Base-by-base conservation (phyloP, 2,329 filamentous ascomycete genomes). In the Arthrocladium fulminans region DNA sequence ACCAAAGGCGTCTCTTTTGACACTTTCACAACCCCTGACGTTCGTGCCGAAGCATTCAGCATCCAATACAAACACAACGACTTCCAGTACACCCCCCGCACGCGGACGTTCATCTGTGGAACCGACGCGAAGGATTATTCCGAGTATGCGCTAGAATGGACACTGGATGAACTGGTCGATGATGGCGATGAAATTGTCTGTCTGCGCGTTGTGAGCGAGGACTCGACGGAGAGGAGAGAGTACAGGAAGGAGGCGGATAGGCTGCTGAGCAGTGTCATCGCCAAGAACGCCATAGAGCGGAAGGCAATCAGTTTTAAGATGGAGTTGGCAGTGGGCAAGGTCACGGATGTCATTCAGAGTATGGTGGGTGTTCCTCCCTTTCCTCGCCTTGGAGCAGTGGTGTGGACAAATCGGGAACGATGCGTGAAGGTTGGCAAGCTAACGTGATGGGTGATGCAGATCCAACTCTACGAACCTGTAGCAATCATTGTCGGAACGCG, bases 111-210 rank as follows among this genome's bases (percentile, higher is more conserved):
- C 60, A 81, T 96, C 63, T 90, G 89, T 54, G 89, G 89, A 17
- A 85, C 89, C 15, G 89, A 95, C 66, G 86, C 90, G 60, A 88
- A 95, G 59, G 79, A 87, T 50, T 95, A 95, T 66, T 94, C 88
- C 5, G 86, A 94, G 54, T 92, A 90, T 66, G 89, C 89, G 13
- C 73, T 96, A 15, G 86, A 94, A 65, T 96, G 88, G 88, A 75
- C 95, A 44, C 79, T 96, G 32, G 87, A 94, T 59, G 88, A 94
- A 67, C 75, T 95, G 48, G 87, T 95, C 34, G 88, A 95, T 59
- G 89, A 95, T 60, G 88, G 89, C 15, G 89, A 96, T 62, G 88
- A 95, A 66, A 83, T 96, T 49, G 85, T 96, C 7, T 96, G 89
- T 66, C 77, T 96, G 42, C 78, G 87, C 45, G 89, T 94, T 2